phyloP scores from a whole-genome alignment of 2,329 filamentous ascomycete genomes.

The Clonostachys solani region DNA sequence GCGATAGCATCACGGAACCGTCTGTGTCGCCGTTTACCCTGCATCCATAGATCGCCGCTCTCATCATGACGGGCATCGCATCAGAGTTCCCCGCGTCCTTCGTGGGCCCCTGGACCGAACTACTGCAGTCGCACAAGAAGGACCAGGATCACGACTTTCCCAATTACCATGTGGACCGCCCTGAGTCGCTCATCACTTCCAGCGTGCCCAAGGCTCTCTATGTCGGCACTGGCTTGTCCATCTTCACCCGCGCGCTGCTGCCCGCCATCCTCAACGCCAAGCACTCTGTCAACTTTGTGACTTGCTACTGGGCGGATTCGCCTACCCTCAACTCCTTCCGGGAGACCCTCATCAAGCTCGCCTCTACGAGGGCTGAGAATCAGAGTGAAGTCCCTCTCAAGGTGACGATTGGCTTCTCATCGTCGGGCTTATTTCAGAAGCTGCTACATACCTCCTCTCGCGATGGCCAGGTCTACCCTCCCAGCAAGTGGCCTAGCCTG shows the following conservation, averaged over 20 bases:
- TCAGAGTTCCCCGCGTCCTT: slow-evolving; percentile 28
- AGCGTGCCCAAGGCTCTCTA: slow-evolving; percentile 43
- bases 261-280: slow-evolving; percentile 57
- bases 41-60: neutral
- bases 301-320: slow-evolving; percentile 77
- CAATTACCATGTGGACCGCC: slow-evolving; percentile 36
- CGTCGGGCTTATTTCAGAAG: slow-evolving; percentile 67
- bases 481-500: slow-evolving; percentile 56
- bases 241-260: slow-evolving; percentile 50
- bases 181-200: slow-evolving; percentile 40
- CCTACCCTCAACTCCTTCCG: slow-evolving; percentile 53
- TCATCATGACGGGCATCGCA: neutral
- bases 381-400: slow-evolving; percentile 31
- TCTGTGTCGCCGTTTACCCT: too few species aligned
- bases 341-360: slow-evolving; percentile 55
- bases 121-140: slow-evolving; percentile 20
- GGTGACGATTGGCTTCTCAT: slow-evolving; percentile 76
- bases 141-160: slow-evolving; percentile 39
- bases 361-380: slow-evolving; percentile 27
- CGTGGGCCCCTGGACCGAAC: slow-evolving; percentile 28
- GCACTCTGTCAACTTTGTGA: slow-evolving; percentile 69
- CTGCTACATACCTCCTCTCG: slow-evolving; percentile 65
- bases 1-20: too few species aligned
- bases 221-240: slow-evolving; percentile 53
- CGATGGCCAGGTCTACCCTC: slow-evolving; percentile 57